These are phyloP conservation scores for Alternaria metachromatica DNA, from an alignment of 2,329 filamentous ascomycete species.

Conservation along the genomic window DNA sequence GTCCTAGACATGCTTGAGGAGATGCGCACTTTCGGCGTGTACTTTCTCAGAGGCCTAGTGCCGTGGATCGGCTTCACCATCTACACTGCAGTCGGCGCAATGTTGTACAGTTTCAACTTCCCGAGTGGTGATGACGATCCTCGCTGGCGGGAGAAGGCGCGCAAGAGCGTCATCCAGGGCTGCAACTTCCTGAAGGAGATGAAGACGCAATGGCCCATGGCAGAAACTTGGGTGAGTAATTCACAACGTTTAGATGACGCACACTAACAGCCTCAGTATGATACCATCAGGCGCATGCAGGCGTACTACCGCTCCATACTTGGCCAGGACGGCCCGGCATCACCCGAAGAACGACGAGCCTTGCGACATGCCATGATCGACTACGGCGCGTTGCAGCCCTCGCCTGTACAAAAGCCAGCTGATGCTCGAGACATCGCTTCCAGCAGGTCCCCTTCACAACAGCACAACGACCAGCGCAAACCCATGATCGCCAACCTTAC, in stretches of 20 bases:
- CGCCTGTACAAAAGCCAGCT: conserved; percentile 45
- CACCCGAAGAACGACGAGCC: conserved; percentile 47
- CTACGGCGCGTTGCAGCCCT: conserved; percentile 50
- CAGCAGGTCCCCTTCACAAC: conserved; percentile 8
- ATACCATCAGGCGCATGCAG: conserved; percentile 53
- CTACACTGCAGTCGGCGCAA: conserved; percentile 50
- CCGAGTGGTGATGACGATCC: conserved; percentile 46
- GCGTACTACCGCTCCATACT: conserved; percentile 48
- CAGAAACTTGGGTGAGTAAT: conserved; percentile 46
- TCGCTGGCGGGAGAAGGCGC: conserved; percentile 39
- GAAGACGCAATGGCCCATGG: conserved; percentile 52
- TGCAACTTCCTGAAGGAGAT: conserved; percentile 50
- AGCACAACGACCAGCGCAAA: conserved; percentile 11
- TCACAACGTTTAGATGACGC: fast-evolving
- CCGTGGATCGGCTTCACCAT: conserved; percentile 54
- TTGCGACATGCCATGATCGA: conserved; percentile 50
- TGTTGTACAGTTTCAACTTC: conserved; percentile 50
- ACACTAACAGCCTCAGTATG: conserved; percentile 36
- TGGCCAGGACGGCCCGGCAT: conserved; percentile 44
- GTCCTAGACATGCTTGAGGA: conserved; percentile 52
- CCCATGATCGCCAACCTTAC: conserved; percentile 11
- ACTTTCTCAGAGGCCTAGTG: conserved; percentile 49
- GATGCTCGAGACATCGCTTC: conserved; percentile 27
- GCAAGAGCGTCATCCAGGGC: conserved; percentile 45
- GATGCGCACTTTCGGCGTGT: conserved; percentile 51